A percentile compares a stretch with the other conserved stretches of the same genome.
Evolutionary conservation across 78 protist species (phyloP).

Genomic region (Planoprotostelium fungivorum): DNA sequence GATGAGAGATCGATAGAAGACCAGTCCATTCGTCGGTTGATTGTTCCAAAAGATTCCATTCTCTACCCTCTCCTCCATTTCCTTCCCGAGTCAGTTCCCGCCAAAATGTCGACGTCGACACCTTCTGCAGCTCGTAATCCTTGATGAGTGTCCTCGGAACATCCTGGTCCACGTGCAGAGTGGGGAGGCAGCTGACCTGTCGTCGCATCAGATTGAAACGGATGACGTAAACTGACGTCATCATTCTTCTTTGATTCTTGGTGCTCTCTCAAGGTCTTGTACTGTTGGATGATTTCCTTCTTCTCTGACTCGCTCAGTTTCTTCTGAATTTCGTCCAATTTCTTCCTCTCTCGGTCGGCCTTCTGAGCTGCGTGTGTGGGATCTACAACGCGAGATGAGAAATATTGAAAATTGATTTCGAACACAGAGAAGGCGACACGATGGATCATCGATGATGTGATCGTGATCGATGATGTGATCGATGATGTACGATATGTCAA

Average conservation of each 20-base stretch:
- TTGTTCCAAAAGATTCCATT: background rate
- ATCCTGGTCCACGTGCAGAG: background rate
- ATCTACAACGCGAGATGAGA: background rate
- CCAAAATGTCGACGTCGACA: background rate
- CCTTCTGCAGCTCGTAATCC: background rate
- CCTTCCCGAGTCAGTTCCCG: background rate
- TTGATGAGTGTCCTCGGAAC: background rate
- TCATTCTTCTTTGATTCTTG: conserved; percentile 21
- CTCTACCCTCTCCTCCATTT: background rate
- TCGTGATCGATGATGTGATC: no score
- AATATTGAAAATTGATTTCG: no score
- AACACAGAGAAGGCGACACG: no score
- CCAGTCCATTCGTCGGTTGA: background rate
- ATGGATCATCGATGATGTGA: no score
- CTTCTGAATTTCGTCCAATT: background rate
- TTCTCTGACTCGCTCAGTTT: background rate
- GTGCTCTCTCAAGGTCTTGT: conserved; percentile 19
- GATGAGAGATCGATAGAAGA: background rate
- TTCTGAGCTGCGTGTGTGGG: conserved; percentile 6
- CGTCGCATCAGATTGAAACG: background rate
- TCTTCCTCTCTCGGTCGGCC: conserved; percentile 4
- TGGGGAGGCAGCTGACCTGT: background rate
- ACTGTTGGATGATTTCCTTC: conserved; percentile 3
- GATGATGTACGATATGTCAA: no score
- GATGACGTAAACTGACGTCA: background rate